phyloP scores from a whole-genome alignment of 2,329 filamentous ascomycete species.

The Pyrenophora seminiperda region DNA sequence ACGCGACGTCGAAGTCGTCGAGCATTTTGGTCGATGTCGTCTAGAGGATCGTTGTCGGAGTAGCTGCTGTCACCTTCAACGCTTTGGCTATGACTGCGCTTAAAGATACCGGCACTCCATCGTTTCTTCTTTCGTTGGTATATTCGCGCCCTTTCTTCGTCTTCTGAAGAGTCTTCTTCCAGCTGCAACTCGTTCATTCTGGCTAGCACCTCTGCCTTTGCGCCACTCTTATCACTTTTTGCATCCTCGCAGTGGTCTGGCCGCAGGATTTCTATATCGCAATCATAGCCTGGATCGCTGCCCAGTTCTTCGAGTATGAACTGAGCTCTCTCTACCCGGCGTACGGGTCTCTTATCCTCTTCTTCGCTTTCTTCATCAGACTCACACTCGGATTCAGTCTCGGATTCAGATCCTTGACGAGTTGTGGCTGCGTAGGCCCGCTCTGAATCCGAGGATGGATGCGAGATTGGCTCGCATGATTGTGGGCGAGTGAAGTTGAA shows the following conservation, averaged over 20 bases:
- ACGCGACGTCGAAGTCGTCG: slow-evolving; percentile 52
- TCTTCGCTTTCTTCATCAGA: slow-evolving; percentile 36
- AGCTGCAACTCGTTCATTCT: slow-evolving; percentile 46
- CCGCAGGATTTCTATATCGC: slow-evolving; percentile 51
- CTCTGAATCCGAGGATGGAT: slow-evolving; percentile 47
- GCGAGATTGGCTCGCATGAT: slow-evolving; percentile 43
- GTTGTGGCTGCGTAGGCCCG: slow-evolving; percentile 39
- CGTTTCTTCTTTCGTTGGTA: slow-evolving; percentile 48
- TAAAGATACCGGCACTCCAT: slow-evolving; percentile 52
- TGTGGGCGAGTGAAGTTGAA: slow-evolving; percentile 47
- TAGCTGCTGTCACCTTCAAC: slow-evolving; percentile 52
- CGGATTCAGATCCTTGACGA: slow-evolving; percentile 38
- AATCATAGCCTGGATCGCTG: slow-evolving; percentile 47
- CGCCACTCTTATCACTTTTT: slow-evolving; percentile 40
- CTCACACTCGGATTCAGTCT: slow-evolving; percentile 20
- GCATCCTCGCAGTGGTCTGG: slow-evolving; percentile 54
- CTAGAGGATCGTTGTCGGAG: slow-evolving; percentile 50
- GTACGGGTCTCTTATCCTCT: slow-evolving; percentile 32
- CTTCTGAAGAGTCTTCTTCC: slow-evolving; percentile 39
- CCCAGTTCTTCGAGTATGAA: slow-evolving; percentile 53
- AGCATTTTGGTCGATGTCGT: slow-evolving; percentile 46
- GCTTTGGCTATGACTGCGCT: slow-evolving; percentile 54
- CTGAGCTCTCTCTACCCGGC: slow-evolving; percentile 36
- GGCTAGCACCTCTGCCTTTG: slow-evolving; percentile 40
- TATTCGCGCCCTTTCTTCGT: slow-evolving; percentile 35